phyloP scores from a whole-genome alignment of 345 rosid species.

The Rhizophora apiculata region DNA sequence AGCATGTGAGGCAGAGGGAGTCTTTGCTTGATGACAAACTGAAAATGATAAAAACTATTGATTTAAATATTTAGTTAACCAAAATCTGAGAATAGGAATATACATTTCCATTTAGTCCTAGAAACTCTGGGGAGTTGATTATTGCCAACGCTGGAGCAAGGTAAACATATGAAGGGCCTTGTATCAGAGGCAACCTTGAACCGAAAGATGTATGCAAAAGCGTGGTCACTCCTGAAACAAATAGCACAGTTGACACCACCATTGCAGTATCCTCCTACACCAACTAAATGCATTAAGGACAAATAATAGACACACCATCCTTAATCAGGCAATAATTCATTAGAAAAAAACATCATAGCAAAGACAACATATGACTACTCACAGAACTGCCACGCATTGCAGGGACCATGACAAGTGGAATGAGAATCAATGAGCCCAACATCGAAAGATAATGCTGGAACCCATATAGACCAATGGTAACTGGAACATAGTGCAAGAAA shows the following conservation, averaged over 20 bases:
- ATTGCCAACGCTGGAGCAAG: conserved; percentile 89
- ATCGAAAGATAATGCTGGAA: conserved; percentile 91
- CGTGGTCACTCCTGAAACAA: conserved; percentile 84
- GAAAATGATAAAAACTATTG: neutral
- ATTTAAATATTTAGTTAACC: neutral
- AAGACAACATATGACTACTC: conserved; percentile 34
- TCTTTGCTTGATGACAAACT: conserved; percentile 1
- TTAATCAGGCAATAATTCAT: conserved; percentile 1
- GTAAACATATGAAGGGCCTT: conserved; percentile 89
- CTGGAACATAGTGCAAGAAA: conserved; percentile 42
- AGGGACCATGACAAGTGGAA: conserved; percentile 91
- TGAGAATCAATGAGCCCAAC: conserved; percentile 81
- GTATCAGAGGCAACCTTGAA: conserved; percentile 89
- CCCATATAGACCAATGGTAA: conserved; percentile 88
- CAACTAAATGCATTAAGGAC: conserved; percentile 40
- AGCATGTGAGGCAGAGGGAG: neutral
- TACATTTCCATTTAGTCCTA: conserved; percentile 87
- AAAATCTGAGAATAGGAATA: conserved; percentile 20
- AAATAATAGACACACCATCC: conserved; percentile 13
- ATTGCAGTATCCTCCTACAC: conserved; percentile 81
- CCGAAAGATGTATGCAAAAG: conserved; percentile 84
- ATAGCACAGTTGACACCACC: conserved; percentile 83
- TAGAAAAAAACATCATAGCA: neutral
- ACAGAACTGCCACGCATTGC: conserved; percentile 96
- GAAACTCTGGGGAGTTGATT: conserved; percentile 87